Percentiles rank a stretch among this genome's conserved stretches.
These are phyloP conservation scores for Hypoxylon sp. DNA, from an alignment of 2,329 filamentous ascomycete species.

Conservation along the genomic window DNA sequence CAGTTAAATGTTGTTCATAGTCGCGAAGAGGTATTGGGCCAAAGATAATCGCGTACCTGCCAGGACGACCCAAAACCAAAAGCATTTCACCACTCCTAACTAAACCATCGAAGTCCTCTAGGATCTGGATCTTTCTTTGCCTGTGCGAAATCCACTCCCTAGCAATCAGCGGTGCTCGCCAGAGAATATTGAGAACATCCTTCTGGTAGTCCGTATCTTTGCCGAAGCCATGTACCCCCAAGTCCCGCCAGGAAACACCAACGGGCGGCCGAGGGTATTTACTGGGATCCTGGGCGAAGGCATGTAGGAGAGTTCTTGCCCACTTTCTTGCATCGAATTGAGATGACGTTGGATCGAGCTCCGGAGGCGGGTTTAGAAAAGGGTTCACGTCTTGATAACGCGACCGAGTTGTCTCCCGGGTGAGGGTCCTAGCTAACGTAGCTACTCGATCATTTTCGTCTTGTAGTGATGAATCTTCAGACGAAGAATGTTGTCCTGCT, in stretches of 20 bases:
- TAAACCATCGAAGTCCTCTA: slow-evolving; percentile 67
- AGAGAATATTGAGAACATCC: slow-evolving; percentile 53
- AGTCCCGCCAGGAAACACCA: slow-evolving; percentile 58
- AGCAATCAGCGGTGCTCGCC: slow-evolving; percentile 43
- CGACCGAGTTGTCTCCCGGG: slow-evolving; percentile 25
- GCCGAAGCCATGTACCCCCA: slow-evolving; percentile 59
- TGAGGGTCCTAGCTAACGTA: slow-evolving; percentile 42
- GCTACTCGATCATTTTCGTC: slow-evolving; percentile 31
- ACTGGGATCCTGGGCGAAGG: slow-evolving; percentile 56
- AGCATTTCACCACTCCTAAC: slow-evolving; percentile 67
- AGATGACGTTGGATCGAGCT: slow-evolving; percentile 61
- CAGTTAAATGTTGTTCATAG: neutral
- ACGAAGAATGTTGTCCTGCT: slow-evolving; percentile 15
- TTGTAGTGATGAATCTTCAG: slow-evolving; percentile 12
- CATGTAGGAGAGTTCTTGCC: slow-evolving; percentile 62
- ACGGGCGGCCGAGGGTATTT: slow-evolving; percentile 57
- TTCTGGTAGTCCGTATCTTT: slow-evolving; percentile 57
- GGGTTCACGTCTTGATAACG: slow-evolving; percentile 44
- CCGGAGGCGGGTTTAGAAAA: slow-evolving; percentile 50
- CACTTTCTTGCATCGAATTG: slow-evolving; percentile 63
- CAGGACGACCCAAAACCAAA: slow-evolving; percentile 63
- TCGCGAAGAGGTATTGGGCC: neutral
- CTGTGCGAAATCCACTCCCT: slow-evolving; percentile 46
- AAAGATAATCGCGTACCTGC: slow-evolving; percentile 62
- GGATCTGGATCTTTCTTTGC: slow-evolving; percentile 63